phyloP scores from a whole-genome alignment of 2,329 filamentous ascomycete species.

The Microascus cirrosus region DNA sequence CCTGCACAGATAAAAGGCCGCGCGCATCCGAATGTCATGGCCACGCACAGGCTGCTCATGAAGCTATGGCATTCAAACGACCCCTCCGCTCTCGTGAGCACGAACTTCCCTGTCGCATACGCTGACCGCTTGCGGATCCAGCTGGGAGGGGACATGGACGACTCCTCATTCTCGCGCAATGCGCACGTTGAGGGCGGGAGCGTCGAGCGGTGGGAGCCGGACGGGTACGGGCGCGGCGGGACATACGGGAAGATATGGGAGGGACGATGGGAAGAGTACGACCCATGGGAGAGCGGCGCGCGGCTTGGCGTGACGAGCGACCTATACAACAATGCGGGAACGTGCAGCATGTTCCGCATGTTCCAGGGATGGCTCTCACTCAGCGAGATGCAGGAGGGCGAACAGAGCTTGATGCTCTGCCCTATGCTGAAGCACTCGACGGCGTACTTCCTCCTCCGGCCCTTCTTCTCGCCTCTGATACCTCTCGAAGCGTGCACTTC shows the following conservation, averaged over 20 bases:
- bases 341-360: constrained; percentile 66
- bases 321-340: constrained; percentile 61
- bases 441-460: constrained; percentile 64
- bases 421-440: constrained; percentile 60
- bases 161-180: constrained; percentile 40
- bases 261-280: constrained; percentile 64
- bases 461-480: constrained; percentile 49
- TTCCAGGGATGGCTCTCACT: constrained; percentile 69
- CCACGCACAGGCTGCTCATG: constrained; percentile 35
- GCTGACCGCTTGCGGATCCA: constrained; percentile 47
- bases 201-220: constrained; percentile 55
- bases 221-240: constrained; percentile 39
- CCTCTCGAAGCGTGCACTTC: constrained; percentile 9
- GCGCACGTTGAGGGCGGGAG: constrained; percentile 55
- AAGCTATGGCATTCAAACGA: constrained; percentile 38
- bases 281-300: constrained; percentile 61
- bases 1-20: constrained; percentile 25
- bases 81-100: constrained; percentile 28
- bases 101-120: constrained; percentile 41
- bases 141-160: constrained; percentile 26
- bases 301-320: constrained; percentile 55
- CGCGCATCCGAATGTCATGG: constrained; percentile 25
- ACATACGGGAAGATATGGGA: constrained; percentile 57
- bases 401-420: constrained; percentile 63
- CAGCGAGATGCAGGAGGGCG: constrained; percentile 49